Conservation (phyloP, 352 stramenopile species). For the Phytophthora sp. region DNA sequence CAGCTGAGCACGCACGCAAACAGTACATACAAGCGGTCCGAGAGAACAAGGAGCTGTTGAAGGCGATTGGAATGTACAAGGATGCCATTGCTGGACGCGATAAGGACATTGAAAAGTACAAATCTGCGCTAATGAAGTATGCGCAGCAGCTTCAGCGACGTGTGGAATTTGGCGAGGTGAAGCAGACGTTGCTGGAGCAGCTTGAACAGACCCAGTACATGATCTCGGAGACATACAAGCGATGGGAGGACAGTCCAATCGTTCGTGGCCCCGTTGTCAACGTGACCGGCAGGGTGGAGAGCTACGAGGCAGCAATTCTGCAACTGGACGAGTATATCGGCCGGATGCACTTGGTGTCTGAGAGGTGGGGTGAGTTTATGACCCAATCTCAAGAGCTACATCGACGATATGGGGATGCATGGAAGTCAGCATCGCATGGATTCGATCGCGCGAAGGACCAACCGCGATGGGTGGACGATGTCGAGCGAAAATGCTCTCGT, state of each 20-base stretch:
- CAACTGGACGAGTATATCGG: slow-evolving; percentile 68
- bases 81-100: slow-evolving; percentile 60
- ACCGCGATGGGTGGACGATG: slow-evolving; percentile 58
- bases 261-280: slow-evolving; percentile 24
- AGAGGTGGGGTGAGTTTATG: slow-evolving; percentile 65
- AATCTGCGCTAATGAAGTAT: slow-evolving; percentile 49
- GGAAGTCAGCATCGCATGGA: slow-evolving; percentile 38
- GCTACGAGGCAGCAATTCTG: slow-evolving; percentile 35
- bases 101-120: slow-evolving; percentile 74
- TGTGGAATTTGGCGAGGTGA: slow-evolving; percentile 66
- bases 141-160: slow-evolving; percentile 61
- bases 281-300: slow-evolving; percentile 16
- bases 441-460: slow-evolving; percentile 39
- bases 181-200: slow-evolving; percentile 76
- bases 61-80: slow-evolving; percentile 72
- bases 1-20: slow-evolving; percentile 60
- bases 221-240: slow-evolving; percentile 78
- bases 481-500: slow-evolving; percentile 61
- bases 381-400: slow-evolving; percentile 62
- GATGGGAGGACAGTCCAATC: slow-evolving; percentile 67
- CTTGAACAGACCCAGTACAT: slow-evolving; percentile 82
- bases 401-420: slow-evolving; percentile 53
- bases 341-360: slow-evolving; percentile 57
- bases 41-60: slow-evolving; percentile 74
- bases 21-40: slow-evolving; percentile 59